Conservation (phyloP, 345 rosid species). For the Rhizophora apiculata region DNA sequence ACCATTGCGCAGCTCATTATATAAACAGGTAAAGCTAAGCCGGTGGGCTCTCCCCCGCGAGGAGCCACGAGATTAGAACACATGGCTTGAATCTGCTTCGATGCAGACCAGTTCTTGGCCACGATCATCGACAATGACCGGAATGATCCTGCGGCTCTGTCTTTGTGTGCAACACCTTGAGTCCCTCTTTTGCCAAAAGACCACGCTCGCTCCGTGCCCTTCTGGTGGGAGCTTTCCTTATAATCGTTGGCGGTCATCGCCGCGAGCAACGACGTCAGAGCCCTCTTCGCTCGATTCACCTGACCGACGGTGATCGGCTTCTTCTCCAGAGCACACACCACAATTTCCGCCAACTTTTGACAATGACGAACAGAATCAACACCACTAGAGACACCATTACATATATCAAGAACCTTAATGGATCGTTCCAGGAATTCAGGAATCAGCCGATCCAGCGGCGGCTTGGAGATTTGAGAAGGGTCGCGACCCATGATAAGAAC, state of each 20-base stretch:
- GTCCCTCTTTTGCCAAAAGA: conserved; percentile 70
- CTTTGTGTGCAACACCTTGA: conserved; percentile 27
- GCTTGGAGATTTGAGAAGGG: conserved; percentile 60
- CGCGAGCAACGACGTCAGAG: conserved; percentile 43
- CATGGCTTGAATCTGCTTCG: conserved; percentile 92
- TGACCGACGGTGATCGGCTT: conserved; percentile 80
- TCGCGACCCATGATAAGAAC: conserved; percentile 67
- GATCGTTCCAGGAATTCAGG: conserved; percentile 76
- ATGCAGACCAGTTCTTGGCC: conserved; percentile 88
- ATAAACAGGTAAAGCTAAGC: conserved; percentile 61
- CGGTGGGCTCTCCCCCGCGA: conserved; percentile 62
- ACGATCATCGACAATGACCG: conserved; percentile 63
- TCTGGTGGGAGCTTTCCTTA: conserved; percentile 38
- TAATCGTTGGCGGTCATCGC: conserved; percentile 50
- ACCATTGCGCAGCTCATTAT: conserved; percentile 65
- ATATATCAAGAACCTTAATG: conserved; percentile 73
- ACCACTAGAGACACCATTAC: conserved; percentile 73
- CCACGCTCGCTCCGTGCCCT: conserved; percentile 65
- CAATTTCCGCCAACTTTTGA: conserved; percentile 72
- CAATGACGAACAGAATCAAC: conserved; percentile 69
- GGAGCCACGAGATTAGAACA: conserved; percentile 59
- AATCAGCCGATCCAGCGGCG: conserved; percentile 77
- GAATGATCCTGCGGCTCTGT: conserved; percentile 33
- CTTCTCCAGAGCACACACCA: conserved; percentile 55
- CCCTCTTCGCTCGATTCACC: conserved; percentile 71